Conservation (phyloP, 495 filamentous ascomycete species). For the Chaetomidium leptoderma region DNA sequence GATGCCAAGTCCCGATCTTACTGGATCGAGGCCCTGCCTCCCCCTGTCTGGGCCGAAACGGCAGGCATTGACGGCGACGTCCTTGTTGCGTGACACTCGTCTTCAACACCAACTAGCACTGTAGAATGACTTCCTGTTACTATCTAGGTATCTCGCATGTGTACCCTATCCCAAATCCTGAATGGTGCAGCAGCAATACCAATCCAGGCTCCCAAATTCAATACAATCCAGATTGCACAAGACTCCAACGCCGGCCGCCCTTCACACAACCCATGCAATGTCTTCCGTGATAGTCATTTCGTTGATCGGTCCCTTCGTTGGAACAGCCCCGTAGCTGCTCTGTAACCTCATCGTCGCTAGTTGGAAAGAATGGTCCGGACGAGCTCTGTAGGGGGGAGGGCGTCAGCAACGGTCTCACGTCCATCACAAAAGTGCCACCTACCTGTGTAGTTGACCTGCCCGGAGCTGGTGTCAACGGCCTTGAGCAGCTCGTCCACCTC, state of each 20-base stretch:
- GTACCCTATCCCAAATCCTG: conserved; percentile 19
- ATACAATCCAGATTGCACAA: conserved; percentile 29
- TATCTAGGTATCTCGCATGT: not conserved
- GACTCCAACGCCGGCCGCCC: conserved; percentile 35
- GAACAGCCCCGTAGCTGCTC: not conserved
- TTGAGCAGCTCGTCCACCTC: conserved; percentile 98
- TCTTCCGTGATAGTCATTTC: conserved; percentile 4
- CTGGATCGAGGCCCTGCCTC: not conserved
- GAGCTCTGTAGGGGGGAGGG: conserved; percentile 57
- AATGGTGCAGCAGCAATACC: conserved; percentile 14
- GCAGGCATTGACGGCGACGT: no score
- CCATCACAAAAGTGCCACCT: conserved; percentile 26
- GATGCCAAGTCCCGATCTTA: conserved; percentile 2
- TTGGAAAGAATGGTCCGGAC: conserved; percentile 94
- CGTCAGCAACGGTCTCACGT: not conserved
- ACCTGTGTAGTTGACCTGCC: conserved; percentile 97
- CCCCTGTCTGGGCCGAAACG: not conserved
- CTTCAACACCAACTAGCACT: not conserved
- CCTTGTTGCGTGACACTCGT: not conserved
- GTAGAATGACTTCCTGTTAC: conserved; percentile 6
- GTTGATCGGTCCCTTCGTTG: not conserved
- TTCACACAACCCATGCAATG: conserved; percentile 27
- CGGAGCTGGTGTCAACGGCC: conserved; percentile 87
- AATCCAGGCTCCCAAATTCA: conserved; percentile 29
- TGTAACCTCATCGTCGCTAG: conserved; percentile 40